phyloP scores from a whole-genome alignment of 2,329 filamentous ascomycete genomes.

The Epichloe sp. region DNA sequence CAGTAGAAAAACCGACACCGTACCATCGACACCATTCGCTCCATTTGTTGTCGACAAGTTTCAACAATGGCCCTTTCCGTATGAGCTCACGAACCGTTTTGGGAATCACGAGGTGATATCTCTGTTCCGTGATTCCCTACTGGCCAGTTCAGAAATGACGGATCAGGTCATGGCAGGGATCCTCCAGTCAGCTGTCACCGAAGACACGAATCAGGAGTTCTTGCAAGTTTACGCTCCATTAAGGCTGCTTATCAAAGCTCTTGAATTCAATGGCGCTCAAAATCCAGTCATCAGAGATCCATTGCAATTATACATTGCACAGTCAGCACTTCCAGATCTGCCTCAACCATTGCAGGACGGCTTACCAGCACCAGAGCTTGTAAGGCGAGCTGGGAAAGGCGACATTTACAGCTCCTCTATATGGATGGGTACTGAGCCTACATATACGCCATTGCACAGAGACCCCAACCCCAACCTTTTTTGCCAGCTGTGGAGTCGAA shows the following conservation, averaged over 20 bases:
- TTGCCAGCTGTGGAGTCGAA: constrained; percentile 63
- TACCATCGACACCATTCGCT: background rate
- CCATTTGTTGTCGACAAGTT: constrained; percentile 18
- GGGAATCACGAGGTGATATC: constrained; percentile 8
- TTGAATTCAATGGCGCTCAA: constrained; percentile 31
- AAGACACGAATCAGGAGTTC: constrained; percentile 26
- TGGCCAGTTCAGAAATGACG: constrained; percentile 12
- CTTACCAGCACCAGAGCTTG: constrained; percentile 52
- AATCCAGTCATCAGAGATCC: constrained; percentile 10
- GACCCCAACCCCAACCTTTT: constrained; percentile 89
- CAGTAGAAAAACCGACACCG: constrained; percentile 3
- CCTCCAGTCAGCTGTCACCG: constrained; percentile 15
- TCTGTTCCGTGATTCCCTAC: constrained; percentile 17
- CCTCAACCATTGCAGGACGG: constrained; percentile 50
- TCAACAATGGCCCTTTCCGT: constrained; percentile 22
- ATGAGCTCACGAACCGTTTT: constrained; percentile 22
- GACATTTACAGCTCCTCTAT: constrained; percentile 80
- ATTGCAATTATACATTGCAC: constrained; percentile 67
- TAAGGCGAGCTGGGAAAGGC: constrained; percentile 52
- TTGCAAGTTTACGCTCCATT: constrained; percentile 48
- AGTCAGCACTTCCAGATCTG: constrained; percentile 59
- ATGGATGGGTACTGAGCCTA: constrained; percentile 79
- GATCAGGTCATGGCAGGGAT: constrained; percentile 20
- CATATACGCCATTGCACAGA: constrained; percentile 78
- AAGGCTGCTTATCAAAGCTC: constrained; percentile 46